phyloP scores from a whole-genome alignment of 345 rosid genomes.

The Excoecaria agallocha region DNA sequence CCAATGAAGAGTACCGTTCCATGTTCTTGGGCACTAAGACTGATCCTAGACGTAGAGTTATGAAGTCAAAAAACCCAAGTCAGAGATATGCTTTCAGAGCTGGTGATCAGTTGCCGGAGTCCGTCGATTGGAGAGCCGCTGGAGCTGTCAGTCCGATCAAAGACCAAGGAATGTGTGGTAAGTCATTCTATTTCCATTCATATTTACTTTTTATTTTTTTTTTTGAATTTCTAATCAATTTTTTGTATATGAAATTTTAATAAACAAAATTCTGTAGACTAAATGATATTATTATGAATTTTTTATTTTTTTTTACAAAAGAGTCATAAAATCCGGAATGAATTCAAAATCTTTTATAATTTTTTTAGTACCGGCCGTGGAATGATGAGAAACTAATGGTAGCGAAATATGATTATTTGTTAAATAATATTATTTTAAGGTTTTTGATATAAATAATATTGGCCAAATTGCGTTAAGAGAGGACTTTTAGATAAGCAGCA shows the following conservation, averaged over 20 bases:
- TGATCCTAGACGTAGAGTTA: constrained; percentile 13
- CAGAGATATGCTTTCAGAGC: constrained; percentile 15
- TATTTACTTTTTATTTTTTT: too few species aligned
- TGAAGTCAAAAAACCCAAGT: constrained; percentile 18
- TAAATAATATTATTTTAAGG: background rate
- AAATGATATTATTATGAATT: too few species aligned
- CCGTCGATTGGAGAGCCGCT: constrained; percentile 18
- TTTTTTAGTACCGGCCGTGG: too few species aligned
- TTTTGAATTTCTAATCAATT: too few species aligned
- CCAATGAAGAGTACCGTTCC: constrained; percentile 24
- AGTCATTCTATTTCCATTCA: background rate
- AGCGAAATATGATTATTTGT: too few species aligned
- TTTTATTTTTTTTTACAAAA: too few species aligned
- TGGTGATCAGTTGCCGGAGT: constrained; percentile 16
- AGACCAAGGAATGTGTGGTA: constrained; percentile 33
- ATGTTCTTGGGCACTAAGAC: constrained; percentile 16
- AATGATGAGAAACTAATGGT: too few species aligned
- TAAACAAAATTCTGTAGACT: background rate
- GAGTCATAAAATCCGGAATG: too few species aligned
- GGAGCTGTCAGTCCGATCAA: constrained; percentile 24
- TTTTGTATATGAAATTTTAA: too few species aligned
- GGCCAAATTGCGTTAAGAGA: background rate
- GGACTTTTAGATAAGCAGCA: background rate
- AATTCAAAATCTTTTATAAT: too few species aligned
- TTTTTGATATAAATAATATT: background rate